These are phyloP conservation scores for Serendipita sp. DNA, from an alignment of 768 basidiomycete species.

Conservation along the genomic window DNA sequence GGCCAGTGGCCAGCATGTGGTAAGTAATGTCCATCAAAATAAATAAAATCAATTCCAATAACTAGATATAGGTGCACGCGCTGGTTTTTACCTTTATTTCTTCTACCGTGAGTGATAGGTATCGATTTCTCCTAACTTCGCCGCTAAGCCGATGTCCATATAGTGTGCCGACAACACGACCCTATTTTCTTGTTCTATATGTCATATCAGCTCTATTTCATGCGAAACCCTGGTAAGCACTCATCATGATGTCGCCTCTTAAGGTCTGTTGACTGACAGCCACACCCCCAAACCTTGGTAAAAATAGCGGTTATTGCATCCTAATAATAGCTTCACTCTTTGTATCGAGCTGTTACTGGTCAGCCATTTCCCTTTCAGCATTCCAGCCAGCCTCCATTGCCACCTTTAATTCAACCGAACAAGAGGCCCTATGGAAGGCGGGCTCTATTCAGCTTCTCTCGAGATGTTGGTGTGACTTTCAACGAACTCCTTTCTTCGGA, in stretches of 20 bases:
- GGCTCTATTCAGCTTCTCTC: conserved; percentile 53
- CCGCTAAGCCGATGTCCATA: conserved; percentile 1
- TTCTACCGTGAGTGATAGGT: conserved; percentile 34
- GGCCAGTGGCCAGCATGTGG: not conserved
- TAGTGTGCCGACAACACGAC: conserved; percentile 52
- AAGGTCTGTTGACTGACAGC: not conserved
- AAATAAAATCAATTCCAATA: not conserved
- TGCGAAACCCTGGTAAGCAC: conserved; percentile 64
- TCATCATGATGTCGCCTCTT: not conserved
- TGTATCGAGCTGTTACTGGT: conserved; percentile 77
- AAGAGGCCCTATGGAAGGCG: conserved; percentile 54
- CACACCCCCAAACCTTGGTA: not conserved
- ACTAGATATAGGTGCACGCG: conserved; percentile 52
- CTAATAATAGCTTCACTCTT: conserved; percentile 68
- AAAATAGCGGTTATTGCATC: conserved; percentile 67
- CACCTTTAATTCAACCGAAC: conserved; percentile 48
- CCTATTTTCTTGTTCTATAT: conserved; percentile 65
- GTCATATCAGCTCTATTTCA: conserved; percentile 62
- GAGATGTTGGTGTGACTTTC: conserved; percentile 77
- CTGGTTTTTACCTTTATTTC: conserved; percentile 65
- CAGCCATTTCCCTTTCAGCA: conserved; percentile 51
- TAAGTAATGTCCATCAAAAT: not conserved
- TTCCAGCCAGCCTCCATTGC: conserved; percentile 22
- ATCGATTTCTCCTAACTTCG: conserved; percentile 6
- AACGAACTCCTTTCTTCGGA: conserved; percentile 47